A percentile compares a stretch with the other conserved stretches of the same genome.
Evolutionary conservation across 139 green algal genomes (phyloP).

Genomic region (Axilococcus clingmanii): DNA sequence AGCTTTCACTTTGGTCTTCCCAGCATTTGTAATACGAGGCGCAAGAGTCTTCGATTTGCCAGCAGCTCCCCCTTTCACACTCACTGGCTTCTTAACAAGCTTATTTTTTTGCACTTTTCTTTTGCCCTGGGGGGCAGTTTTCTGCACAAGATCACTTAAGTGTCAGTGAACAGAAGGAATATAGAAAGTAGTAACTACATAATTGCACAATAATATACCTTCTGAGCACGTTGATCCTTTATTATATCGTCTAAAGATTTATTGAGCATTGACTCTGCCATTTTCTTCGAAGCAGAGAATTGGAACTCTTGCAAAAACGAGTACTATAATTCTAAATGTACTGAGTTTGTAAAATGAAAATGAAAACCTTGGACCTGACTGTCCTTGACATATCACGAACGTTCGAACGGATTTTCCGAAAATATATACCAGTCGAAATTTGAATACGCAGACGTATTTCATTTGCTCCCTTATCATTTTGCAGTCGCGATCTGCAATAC

Average conservation of each 20-base stretch:
- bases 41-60: no score
- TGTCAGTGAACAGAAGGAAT: not conserved
- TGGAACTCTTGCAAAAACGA: not conserved
- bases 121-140: not conserved
- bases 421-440: not conserved
- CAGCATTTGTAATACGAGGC: no score
- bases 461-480: no score
- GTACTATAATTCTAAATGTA: not conserved
- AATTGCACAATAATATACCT: not conserved
- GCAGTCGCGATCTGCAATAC: no score
- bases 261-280: slow-evolving; percentile 21
- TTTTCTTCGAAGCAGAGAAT: not conserved
- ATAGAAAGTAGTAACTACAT: not conserved
- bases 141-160: not conserved
- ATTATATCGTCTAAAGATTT: slow-evolving; percentile 39
- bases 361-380: not conserved
- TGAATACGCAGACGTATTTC: no score
- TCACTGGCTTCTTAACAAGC: no score
- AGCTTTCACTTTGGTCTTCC: no score
- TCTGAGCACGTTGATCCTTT: slow-evolving; percentile 20
- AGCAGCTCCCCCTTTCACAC: no score
- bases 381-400: not conserved
- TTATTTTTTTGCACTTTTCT: not conserved
- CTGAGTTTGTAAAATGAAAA: not conserved
- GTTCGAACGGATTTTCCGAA: not conserved